A percentile compares a stretch with the other conserved stretches of the same genome.
phyloP scores from a whole-genome alignment of 78 protist genomes.

The Pigoraptor vietnamica region DNA sequence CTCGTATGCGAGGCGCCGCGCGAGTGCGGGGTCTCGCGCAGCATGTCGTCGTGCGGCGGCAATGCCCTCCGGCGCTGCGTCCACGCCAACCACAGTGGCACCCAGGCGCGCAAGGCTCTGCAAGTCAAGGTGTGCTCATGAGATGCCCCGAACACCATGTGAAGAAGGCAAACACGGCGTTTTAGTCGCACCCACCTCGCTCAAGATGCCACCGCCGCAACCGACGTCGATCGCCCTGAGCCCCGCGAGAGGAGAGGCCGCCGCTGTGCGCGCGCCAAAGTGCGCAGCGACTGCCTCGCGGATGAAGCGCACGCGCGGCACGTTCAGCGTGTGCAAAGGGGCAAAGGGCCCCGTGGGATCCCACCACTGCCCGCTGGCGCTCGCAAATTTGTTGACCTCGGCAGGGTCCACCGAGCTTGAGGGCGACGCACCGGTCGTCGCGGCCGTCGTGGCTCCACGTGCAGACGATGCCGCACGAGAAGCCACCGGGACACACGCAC shows the following conservation, averaged over 20 bases:
- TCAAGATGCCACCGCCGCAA: constrained; percentile 48
- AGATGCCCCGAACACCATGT: too few species aligned
- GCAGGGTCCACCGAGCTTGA: background rate
- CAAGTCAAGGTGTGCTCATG: too few species aligned
- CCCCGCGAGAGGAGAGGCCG: background rate
- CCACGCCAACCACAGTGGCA: constrained; percentile 28
- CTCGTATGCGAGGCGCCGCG: background rate
- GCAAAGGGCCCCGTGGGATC: background rate
- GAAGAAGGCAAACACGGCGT: too few species aligned
- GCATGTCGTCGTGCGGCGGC: constrained; percentile 15
- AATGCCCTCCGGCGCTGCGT: constrained; percentile 4
- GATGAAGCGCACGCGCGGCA: constrained; percentile 6
- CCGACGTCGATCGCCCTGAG: constrained; percentile 41
- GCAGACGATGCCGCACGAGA: too few species aligned
- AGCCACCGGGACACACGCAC: too few species aligned
- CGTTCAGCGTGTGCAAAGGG: background rate
- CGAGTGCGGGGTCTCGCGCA: background rate
- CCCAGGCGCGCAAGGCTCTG: constrained; percentile 29
- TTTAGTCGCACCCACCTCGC: constrained; percentile 8
- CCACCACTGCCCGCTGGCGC: background rate
- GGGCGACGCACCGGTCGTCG: background rate
- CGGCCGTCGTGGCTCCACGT: background rate
- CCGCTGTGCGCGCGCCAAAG: background rate
- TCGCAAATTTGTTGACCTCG: background rate
- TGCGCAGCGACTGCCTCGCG: background rate